These are phyloP conservation scores for Lupinus albus DNA, from an alignment of 306 rosid species.

Conservation along the genomic window DNA sequence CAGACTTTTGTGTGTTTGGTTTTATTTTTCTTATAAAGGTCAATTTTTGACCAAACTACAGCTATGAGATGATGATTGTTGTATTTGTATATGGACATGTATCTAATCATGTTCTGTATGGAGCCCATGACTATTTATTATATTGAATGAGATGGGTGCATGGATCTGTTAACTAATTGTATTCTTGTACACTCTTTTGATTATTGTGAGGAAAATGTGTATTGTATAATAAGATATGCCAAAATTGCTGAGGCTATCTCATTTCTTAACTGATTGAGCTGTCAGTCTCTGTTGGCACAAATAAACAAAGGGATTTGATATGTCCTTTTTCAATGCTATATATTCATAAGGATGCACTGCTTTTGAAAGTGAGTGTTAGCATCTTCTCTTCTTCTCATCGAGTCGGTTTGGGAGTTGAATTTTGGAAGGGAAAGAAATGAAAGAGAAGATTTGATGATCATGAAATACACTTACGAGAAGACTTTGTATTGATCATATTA, in stretches of 20 bases:
- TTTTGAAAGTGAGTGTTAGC: no score
- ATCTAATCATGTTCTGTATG: conserved; percentile 28
- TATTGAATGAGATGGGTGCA: conserved; percentile 26
- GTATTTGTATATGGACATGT: conserved; percentile 22
- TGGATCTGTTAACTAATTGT: conserved; percentile 33
- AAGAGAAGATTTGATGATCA: no score
- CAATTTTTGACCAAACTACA: conserved; percentile 3
- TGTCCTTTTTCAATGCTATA: no score
- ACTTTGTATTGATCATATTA: no score
- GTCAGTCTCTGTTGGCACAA: neutral
- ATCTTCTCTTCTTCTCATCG: no score
- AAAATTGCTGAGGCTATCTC: conserved; percentile 19
- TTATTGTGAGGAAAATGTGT: conserved; percentile 31
- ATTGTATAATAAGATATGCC: conserved; percentile 14
- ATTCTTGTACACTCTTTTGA: conserved; percentile 6
- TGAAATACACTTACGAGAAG: no score
- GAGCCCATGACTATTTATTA: conserved; percentile 24
- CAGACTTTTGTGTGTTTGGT: neutral
- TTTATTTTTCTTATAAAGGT: neutral
- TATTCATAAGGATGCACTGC: no score
- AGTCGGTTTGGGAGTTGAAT: no score
- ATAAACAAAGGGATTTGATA: neutral
- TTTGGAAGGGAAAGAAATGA: no score
- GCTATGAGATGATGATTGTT: conserved; percentile 12
- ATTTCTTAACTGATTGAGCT: conserved; percentile 15